A percentile compares a stretch with the other conserved stretches of the same genome.
Conservation (phyloP, 140 eudicot genomes). For the Stevia rebaudiana region DNA sequence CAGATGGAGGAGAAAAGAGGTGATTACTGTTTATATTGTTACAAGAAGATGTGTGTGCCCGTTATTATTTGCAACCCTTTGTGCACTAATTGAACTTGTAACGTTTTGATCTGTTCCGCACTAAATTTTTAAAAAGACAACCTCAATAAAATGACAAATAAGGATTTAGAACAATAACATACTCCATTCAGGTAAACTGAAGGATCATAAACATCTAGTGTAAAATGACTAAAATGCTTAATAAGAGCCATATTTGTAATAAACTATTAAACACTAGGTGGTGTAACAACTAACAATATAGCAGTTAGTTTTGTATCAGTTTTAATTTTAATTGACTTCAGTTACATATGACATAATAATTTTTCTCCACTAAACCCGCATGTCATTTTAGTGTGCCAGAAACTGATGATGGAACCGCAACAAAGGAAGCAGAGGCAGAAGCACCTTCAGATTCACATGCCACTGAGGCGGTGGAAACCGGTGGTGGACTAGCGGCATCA, state of each 20-base stretch:
- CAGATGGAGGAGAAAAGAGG: conserved; percentile 58
- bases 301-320: not conserved
- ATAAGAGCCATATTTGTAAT: conserved; percentile 1
- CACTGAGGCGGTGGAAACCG: conserved; percentile 40
- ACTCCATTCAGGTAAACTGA: conserved; percentile 1
- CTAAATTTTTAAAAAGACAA: not conserved
- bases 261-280: not conserved
- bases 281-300: not conserved
- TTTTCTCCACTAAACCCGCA: conserved; percentile 1
- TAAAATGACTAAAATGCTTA: not conserved
- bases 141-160: not conserved
- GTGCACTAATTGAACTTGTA: not conserved
- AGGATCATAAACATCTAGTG: not conserved
- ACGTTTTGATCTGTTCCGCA: conserved; percentile 1
- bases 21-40: conserved; percentile 13
- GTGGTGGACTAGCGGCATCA: conserved; percentile 31
- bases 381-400: conserved; percentile 42
- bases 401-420: conserved; percentile 41
- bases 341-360: conserved; percentile 2
- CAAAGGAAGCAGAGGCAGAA: conserved; percentile 38
- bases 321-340: not conserved
- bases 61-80: conserved; percentile 14
- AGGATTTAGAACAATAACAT: not conserved
- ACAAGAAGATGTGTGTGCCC: conserved; percentile 7
- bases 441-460: conserved; percentile 33